phyloP scores from a whole-genome alignment of 2,329 filamentous ascomycete genomes.

The Trichoderma koningii region DNA sequence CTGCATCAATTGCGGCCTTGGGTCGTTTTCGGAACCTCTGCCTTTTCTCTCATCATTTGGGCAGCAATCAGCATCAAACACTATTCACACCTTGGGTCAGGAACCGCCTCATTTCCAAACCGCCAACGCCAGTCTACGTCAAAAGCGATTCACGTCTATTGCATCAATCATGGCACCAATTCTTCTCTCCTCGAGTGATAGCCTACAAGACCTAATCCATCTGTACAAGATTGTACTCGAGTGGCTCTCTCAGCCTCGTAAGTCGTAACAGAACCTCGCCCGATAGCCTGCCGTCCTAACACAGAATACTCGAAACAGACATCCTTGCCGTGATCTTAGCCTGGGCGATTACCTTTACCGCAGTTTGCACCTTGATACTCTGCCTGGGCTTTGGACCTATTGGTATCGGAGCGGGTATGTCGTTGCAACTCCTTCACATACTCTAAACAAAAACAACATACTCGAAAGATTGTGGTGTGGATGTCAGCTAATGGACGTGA shows the following conservation, averaged over 20 bases:
- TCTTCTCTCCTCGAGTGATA: background rate
- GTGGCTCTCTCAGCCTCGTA: slow-evolving; percentile 25
- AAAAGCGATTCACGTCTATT: no score
- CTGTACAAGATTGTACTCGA: background rate
- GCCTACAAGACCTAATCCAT: background rate
- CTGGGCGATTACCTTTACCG: slow-evolving; percentile 23
- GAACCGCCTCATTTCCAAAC: background rate
- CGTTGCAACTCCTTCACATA: no score
- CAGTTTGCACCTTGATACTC: slow-evolving; percentile 18
- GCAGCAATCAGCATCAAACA: background rate
- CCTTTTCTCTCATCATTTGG: background rate
- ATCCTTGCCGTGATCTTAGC: slow-evolving; percentile 13
- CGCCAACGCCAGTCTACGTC: background rate
- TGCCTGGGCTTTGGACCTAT: slow-evolving; percentile 23
- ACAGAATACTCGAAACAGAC: background rate
- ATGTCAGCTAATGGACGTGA: background rate
- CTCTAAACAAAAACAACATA: no score
- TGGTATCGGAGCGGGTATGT: slow-evolving; percentile 26
- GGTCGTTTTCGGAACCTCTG: background rate
- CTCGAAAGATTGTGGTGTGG: background rate
- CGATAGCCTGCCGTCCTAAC: background rate
- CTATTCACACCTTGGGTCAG: background rate
- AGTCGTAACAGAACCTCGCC: background rate
- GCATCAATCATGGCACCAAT: slow-evolving; percentile 7
- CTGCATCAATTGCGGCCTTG: accelerated